Base-by-base conservation (phyloP, 768 basidiomycete genomes). In the Candolleomyces efflorescens region DNA sequence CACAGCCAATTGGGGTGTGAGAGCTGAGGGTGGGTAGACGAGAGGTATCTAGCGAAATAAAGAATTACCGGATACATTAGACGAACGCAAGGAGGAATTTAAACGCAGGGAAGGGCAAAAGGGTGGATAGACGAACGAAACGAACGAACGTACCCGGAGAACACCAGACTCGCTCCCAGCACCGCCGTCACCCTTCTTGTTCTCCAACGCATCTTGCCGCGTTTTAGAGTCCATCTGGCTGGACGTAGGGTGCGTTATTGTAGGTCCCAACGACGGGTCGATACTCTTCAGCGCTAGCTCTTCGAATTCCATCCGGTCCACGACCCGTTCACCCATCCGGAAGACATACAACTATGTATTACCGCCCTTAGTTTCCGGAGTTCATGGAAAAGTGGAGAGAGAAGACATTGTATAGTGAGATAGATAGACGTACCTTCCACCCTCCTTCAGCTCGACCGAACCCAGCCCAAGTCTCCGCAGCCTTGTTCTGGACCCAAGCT, bases 281-380 rank as follows among this genome's bases (percentile, higher is more conserved):
- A 93, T 72, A 32, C 81, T 78, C 68, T 89, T 89, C 63, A 93
- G 75, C 7, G 84, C 85, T 37, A 87, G 76, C 68, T 93, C 90
- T 69, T 92, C 91, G 62, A 91, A 92, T 52, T 91, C 91, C 60
- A 91, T 75, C 20, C 81, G 76, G 69, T 91, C 87, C 20, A 86
- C 75, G 1, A 90, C 68, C 20, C 81, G 81, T 72, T 90, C 86
- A 23, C 90, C 90, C 39, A 78, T 72, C 61, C 79, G 71, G 66
- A 84, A 88, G 12, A 82, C 73, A 68, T 78, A 83, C 24, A 82
- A 68, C 90, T 92, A 60, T 26, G n/a, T n/a, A n/a, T n/a, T n/a
- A n/a, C n/a, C n/a, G n/a, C n/a, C n/a, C n/a, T n/a, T n/a, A n/a
- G n/a, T n/a, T n/a, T n/a, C n/a, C n/a, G n/a, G n/a, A n/a, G n/a